phyloP scores from a whole-genome alignment of 345 rosid genomes.

The Gossypium herbaceum region DNA sequence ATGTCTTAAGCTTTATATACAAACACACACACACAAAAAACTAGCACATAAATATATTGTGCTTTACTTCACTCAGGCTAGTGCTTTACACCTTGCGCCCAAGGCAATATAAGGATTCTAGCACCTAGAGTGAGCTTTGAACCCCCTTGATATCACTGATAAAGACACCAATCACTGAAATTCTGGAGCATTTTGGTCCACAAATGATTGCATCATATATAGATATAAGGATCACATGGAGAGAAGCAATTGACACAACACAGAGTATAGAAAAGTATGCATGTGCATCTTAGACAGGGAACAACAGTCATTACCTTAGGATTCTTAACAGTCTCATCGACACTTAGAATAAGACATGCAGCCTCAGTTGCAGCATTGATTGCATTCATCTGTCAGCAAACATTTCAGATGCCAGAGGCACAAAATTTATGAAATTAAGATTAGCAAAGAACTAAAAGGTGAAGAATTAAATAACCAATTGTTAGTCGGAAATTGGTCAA shows the following conservation, averaged over 20 bases:
- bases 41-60: too few species aligned
- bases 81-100: too few species aligned
- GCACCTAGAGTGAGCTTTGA: too few species aligned
- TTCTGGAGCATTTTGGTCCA: background rate
- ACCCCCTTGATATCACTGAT: too few species aligned
- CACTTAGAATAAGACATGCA: slow-evolving; percentile 89
- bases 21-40: too few species aligned
- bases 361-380: slow-evolving; percentile 99
- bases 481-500: slow-evolving; percentile 1
- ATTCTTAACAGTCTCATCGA: slow-evolving; percentile 97
- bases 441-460: background rate
- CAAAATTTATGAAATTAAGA: slow-evolving; percentile 3
- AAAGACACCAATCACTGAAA: background rate
- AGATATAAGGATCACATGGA: background rate
- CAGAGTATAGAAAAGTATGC: background rate
- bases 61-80: too few species aligned
- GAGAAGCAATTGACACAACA: background rate
- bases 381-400: slow-evolving; percentile 71
- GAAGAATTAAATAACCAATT: background rate
- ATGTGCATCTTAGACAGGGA: slow-evolving; percentile 3
- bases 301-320: slow-evolving; percentile 64
- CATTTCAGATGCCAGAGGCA: background rate
- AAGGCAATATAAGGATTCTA: too few species aligned
- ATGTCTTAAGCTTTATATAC: too few species aligned
- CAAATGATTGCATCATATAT: background rate